These are phyloP conservation scores for Penicillium cosmopolitanum DNA, from an alignment of 495 filamentous ascomycete species.

Conservation along the genomic window DNA sequence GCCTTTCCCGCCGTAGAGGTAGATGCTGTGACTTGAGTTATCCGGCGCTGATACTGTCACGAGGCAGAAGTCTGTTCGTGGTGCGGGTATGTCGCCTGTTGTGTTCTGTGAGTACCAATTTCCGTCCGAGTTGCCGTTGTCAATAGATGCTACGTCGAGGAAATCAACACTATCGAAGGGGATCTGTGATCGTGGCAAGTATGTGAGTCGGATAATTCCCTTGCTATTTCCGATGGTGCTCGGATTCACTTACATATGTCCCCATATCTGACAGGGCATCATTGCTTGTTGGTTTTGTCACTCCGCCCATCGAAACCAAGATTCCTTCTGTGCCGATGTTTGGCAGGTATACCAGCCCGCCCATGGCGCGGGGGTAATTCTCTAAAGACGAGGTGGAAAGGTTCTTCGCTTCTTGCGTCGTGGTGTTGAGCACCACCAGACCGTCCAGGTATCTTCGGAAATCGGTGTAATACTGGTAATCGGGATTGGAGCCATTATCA, in stretches of 20 bases:
- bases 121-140: conserved; percentile 23
- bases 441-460: conserved; percentile 31
- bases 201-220: neutral
- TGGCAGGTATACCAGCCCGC: conserved; percentile 35
- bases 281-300: conserved; percentile 24
- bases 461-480: conserved; percentile 13
- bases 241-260: conserved; percentile 17
- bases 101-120: conserved; percentile 41
- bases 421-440: conserved; percentile 41
- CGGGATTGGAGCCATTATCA: conserved; percentile 35
- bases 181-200: conserved; percentile 13
- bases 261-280: conserved; percentile 16
- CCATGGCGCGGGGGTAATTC: conserved; percentile 30
- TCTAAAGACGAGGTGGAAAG: conserved; percentile 35
- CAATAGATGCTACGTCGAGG: conserved; percentile 40
- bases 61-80: conserved; percentile 39
- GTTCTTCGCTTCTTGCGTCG: conserved; percentile 36
- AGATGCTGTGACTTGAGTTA: conserved; percentile 38
- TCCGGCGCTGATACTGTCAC: conserved; percentile 33
- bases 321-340: conserved; percentile 37
- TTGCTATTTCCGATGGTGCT: neutral
- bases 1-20: conserved; percentile 31
- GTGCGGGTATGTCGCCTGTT: conserved; percentile 33
- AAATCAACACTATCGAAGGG: conserved; percentile 36
- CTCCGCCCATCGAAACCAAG: conserved; percentile 43